A percentile compares a stretch with the other conserved stretches of the same genome.
These are phyloP conservation scores for Pezicula carpinea DNA, from an alignment of 2,329 filamentous ascomycete genomes.

Conservation along the genomic window DNA sequence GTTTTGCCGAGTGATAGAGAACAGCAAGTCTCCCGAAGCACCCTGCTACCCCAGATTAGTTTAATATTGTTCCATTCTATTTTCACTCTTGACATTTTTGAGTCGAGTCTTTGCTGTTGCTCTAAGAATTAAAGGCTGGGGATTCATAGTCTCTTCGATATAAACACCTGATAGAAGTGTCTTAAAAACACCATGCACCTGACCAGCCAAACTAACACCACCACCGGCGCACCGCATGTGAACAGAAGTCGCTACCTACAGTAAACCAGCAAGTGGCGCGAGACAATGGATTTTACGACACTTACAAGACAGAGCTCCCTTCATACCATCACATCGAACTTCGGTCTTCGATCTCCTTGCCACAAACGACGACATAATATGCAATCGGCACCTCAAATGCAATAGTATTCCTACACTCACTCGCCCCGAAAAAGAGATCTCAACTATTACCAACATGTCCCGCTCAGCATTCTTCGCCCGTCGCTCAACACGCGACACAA, in stretches of 20 bases:
- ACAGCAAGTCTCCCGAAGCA: too few species aligned
- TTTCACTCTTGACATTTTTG: too few species aligned
- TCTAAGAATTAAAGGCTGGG: too few species aligned
- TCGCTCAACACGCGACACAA: constrained; percentile 11
- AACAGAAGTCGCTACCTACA: constrained; percentile 4
- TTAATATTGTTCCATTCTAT: too few species aligned
- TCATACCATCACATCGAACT: too few species aligned
- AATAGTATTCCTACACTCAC: neutral
- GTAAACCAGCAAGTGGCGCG: constrained; percentile 2
- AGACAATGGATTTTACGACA: too few species aligned
- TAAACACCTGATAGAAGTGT: constrained; percentile 8
- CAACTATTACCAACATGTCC: constrained; percentile 10
- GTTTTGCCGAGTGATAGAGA: too few species aligned
- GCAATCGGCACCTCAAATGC: neutral
- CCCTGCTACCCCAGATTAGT: too few species aligned
- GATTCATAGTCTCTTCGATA: neutral
- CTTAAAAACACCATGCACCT: neutral
- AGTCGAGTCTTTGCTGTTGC: too few species aligned
- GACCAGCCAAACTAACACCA: constrained; percentile 1
- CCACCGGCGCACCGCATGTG: constrained; percentile 14
- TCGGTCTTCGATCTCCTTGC: too few species aligned
- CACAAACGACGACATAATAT: neutral
- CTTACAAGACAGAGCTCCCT: too few species aligned
- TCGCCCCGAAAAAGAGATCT: neutral
- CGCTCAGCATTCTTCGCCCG: constrained; percentile 19